phyloP scores from a whole-genome alignment of 441 rosid species.

The Aleurites moluccanus region DNA sequence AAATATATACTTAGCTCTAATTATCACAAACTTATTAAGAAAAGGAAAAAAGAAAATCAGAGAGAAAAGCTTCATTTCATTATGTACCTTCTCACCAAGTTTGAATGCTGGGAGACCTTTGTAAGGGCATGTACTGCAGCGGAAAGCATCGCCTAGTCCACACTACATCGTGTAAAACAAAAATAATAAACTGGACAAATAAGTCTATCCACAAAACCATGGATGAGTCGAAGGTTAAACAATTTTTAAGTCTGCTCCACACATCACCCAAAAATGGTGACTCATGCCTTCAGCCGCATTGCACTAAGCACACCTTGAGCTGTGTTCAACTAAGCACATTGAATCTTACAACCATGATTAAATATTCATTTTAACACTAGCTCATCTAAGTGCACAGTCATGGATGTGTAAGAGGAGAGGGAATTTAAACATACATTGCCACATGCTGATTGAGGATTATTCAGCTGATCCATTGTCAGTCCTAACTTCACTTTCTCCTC shows the following conservation, averaged over 20 bases:
- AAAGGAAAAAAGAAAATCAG: not conserved
- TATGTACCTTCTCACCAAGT: conserved; percentile 82
- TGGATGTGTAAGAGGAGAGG: not conserved
- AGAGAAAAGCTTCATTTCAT: not conserved
- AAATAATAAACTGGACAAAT: not conserved
- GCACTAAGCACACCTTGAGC: not conserved
- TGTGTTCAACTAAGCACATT: not conserved
- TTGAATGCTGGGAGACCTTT: conserved; percentile 88
- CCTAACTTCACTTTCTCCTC: conserved; percentile 88
- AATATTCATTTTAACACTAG: not conserved
- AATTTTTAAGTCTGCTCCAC: not conserved
- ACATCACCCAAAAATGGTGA: not conserved
- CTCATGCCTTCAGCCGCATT: too few species aligned
- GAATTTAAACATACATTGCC: conserved; percentile 60
- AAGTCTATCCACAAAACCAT: not conserved
- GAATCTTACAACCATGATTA: not conserved
- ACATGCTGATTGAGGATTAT: conserved; percentile 90
- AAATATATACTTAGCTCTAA: not conserved
- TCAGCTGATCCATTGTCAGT: conserved; percentile 64
- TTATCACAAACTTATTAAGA: not conserved
- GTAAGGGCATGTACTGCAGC: conserved; percentile 92
- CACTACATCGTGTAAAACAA: conserved; percentile 48
- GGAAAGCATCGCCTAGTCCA: conserved; percentile 96
- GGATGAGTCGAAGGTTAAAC: too few species aligned
- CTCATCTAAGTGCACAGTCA: too few species aligned